A percentile compares a stretch with the other conserved stretches of the same genome.
Conservation (phyloP, 192 early-diverging fungal species). For the Podila epigama region DNA sequence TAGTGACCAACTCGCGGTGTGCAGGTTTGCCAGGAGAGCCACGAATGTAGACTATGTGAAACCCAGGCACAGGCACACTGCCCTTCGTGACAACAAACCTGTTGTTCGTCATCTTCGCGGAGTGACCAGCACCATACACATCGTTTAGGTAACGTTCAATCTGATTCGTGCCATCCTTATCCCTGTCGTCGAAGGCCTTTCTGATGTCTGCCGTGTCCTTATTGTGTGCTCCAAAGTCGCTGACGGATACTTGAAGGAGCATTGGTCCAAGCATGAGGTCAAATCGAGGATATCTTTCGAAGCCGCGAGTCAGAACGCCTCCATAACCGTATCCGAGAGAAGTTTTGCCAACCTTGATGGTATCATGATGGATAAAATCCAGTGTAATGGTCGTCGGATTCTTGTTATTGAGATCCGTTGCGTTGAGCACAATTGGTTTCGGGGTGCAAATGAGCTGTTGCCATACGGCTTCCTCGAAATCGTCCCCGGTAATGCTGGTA, state of each 20-base stretch:
- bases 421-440: conserved; percentile 14
- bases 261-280: conserved; percentile 38
- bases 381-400: conserved; percentile 4
- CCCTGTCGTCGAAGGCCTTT: conserved; percentile 21
- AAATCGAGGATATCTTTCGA: conserved; percentile 40
- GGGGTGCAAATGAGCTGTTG: conserved; percentile 17
- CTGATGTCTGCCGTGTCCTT: conserved; percentile 15
- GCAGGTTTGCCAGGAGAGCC: conserved; percentile 22
- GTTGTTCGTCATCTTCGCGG: conserved; percentile 7
- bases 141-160: conserved; percentile 30
- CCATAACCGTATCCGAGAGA: conserved; percentile 29
- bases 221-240: conserved; percentile 35
- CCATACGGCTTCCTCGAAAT: conserved; percentile 30
- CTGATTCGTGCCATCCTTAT: conserved; percentile 22
- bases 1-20: conserved; percentile 12
- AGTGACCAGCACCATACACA: conserved; percentile 16
- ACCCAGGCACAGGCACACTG: conserved; percentile 3
- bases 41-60: conserved; percentile 45
- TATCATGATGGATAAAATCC: conserved; percentile 4
- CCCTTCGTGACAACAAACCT: conserved; percentile 17
- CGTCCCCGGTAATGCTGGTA: conserved; percentile 10
- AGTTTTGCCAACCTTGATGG: neutral
- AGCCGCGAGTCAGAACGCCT: conserved; percentile 22
- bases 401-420: conserved; percentile 23
- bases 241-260: conserved; percentile 40